Base-by-base conservation (phyloP, 345 rosid species). In the Anacardium occidentale region DNA sequence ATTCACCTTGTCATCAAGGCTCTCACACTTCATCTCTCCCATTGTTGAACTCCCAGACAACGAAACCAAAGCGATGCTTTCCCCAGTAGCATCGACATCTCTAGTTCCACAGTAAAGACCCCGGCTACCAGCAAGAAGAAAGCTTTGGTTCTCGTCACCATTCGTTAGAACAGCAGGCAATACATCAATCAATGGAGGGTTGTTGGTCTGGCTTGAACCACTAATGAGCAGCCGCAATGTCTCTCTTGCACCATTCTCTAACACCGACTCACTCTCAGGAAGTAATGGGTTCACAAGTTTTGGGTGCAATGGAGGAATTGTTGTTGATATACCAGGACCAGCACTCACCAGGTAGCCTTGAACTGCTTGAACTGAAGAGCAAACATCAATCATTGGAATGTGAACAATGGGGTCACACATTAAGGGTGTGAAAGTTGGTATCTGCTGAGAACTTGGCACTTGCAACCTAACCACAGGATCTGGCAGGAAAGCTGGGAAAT, bases 341-440 rank as follows among this genome's bases (percentile, higher is more conserved):
- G 96, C 90, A 63, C 97, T 93, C 58, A 93, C 98, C 64, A 96
- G 83, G 80, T 91, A 96, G 60, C 91, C 91, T 83, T 91, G 99
- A 67, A 97, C 99, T 3, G 98, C 91, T 83, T 91, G 99, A 67
- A 97, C 99, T 3, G 98, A 88, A 3, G 99, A 95, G 86, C 90
- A 95, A 71, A 93, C 83, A 83, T 93, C 96, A 14, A 96, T 88
- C 11, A 91, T 86, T 0, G 99, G 99, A 50, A 93, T 73, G 52
- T 96, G 99, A 71, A 96, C 97, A 54, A 96, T 93, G 1, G 99
- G 88, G 60, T 96, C 99, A 10, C 99, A 93, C 70, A 96, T 93
- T 37, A 93, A 77, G 37, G 99, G 98, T 0, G 87, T 87, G 68
- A 95, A 93, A 63, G 91, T 87, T 2, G 89, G 87, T 74, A 92